A percentile compares a stretch with the other conserved stretches of the same genome.
phyloP scores from a whole-genome alignment of 1,284 basidiomycete genomes.

The Rhodotorula sp. region DNA sequence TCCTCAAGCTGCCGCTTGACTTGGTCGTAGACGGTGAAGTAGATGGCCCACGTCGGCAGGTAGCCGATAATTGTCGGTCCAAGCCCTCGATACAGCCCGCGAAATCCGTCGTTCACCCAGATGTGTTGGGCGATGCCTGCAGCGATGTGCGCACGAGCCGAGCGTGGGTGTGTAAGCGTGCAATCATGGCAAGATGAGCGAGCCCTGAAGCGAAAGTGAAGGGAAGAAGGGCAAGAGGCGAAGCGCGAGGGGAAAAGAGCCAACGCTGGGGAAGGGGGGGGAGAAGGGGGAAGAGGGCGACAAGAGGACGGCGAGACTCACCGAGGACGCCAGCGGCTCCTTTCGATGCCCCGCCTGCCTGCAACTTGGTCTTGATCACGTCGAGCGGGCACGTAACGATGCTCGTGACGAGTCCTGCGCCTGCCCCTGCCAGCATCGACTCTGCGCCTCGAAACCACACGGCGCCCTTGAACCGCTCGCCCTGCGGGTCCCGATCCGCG shows the following conservation, averaged over 20 bases:
- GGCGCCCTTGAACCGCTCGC: constrained; percentile 10
- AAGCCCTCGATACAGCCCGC: constrained; percentile 86
- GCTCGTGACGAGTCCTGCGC: constrained; percentile 79
- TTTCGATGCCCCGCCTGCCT: constrained; percentile 64
- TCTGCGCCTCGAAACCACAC: constrained; percentile 43
- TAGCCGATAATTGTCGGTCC: constrained; percentile 94
- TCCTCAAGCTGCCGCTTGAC: constrained; percentile 73
- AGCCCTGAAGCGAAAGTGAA: constrained; percentile 23
- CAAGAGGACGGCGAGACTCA: constrained; percentile 51
- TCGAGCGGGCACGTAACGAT: constrained; percentile 96
- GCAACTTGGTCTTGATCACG: constrained; percentile 94
- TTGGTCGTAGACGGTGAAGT: constrained; percentile 94
- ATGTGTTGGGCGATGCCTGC: constrained; percentile 68
- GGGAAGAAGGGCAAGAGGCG: constrained; percentile 37
- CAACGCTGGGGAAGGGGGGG: constrained; percentile 41
- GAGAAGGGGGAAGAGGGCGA: neutral
- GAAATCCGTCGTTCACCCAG: constrained; percentile 69
- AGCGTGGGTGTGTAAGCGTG: neutral
- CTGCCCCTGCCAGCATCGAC: constrained; percentile 56
- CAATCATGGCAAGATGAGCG: no score
- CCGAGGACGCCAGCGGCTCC: constrained; percentile 62
- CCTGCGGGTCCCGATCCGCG: constrained; percentile 27
- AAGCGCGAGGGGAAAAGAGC: neutral
- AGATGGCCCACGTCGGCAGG: constrained; percentile 95
- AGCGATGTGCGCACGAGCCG: neutral